Percentiles rank a stretch among this genome's conserved stretches.
phyloP scores from a whole-genome alignment of 2,329 filamentous ascomycete genomes.

The Simplicillium sp. region DNA sequence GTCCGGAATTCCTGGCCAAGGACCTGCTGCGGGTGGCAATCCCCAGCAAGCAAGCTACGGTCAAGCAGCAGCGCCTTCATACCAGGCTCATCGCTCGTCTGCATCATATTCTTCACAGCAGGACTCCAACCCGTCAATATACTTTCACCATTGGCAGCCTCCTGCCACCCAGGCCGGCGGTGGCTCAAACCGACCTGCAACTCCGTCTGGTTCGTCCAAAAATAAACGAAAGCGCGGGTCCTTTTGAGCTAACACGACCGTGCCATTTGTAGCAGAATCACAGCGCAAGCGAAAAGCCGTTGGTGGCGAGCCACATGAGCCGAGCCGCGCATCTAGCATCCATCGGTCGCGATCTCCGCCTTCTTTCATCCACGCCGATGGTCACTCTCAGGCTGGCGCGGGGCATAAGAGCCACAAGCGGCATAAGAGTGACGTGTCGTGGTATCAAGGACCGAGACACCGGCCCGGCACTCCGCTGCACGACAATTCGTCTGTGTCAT shows the following conservation, averaged over 20 bases:
- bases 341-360: slow-evolving; percentile 23
- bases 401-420: slow-evolving; percentile 18
- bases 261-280: slow-evolving; percentile 54
- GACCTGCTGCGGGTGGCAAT: slow-evolving; percentile 24
- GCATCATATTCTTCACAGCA: slow-evolving; percentile 29
- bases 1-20: slow-evolving; percentile 24
- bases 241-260: slow-evolving; percentile 25
- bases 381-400: too few relatives aligned
- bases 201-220: slow-evolving; percentile 64
- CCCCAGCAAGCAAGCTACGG: slow-evolving; percentile 22
- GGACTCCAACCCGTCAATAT: slow-evolving; percentile 65
- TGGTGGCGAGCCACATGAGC: slow-evolving; percentile 16
- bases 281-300: slow-evolving; percentile 76
- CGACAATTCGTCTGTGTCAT: slow-evolving; percentile 7
- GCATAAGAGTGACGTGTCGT: slow-evolving; percentile 26
- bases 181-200: slow-evolving; percentile 56
- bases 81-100: slow-evolving; percentile 2
- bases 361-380: slow-evolving; percentile 12
- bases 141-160: slow-evolving; percentile 90
- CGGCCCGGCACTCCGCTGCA: slow-evolving; percentile 4
- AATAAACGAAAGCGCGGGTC: slow-evolving; percentile 37
- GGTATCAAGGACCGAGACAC: slow-evolving; percentile 18
- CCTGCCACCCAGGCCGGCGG: slow-evolving; percentile 55
- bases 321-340: slow-evolving; percentile 23
- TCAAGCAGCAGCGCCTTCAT: slow-evolving; percentile 19